Evolutionary conservation across 2,329 filamentous ascomycete genomes (phyloP).

Genomic region (Cladophialophora immunda): DNA sequence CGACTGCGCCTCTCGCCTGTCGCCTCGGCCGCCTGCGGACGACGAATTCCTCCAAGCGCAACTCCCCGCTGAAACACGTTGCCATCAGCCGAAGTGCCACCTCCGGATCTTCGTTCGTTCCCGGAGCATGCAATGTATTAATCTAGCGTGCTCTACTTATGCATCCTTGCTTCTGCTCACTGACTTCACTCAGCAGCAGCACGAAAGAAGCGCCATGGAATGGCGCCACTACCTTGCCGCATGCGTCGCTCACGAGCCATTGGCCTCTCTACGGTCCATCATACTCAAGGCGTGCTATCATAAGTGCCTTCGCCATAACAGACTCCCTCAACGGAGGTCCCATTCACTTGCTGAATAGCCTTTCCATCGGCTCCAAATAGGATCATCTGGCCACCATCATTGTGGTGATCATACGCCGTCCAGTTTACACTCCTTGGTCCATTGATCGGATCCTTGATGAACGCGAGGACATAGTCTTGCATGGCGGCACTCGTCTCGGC

Average conservation of each 20-base stretch:
- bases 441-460: conserved; percentile 37
- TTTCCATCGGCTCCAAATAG: conserved; percentile 11
- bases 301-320: conserved; percentile 14
- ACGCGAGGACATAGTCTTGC: conserved; percentile 43
- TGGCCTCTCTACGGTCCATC: neutral
- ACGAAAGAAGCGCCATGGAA: neutral
- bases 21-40: conserved; percentile 10
- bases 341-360: conserved; percentile 12
- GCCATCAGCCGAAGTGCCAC: conserved; percentile 6
- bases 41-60: conserved; percentile 13
- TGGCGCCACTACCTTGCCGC: neutral
- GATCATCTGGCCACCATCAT: conserved; percentile 5
- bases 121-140: neutral
- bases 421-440: conserved; percentile 31
- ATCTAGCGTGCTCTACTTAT: neutral
- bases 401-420: conserved; percentile 18
- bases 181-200: neutral
- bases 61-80: conserved; percentile 20
- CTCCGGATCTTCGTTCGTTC: neutral
- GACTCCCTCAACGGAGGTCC: conserved; percentile 10
- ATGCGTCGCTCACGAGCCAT: neutral
- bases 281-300: conserved; percentile 10
- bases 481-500: conserved; percentile 37
- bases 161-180: neutral
- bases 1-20: conserved; percentile 5